Conservation (phyloP, 2,329 filamentous ascomycete genomes). For the Phialophora expanda region DNA sequence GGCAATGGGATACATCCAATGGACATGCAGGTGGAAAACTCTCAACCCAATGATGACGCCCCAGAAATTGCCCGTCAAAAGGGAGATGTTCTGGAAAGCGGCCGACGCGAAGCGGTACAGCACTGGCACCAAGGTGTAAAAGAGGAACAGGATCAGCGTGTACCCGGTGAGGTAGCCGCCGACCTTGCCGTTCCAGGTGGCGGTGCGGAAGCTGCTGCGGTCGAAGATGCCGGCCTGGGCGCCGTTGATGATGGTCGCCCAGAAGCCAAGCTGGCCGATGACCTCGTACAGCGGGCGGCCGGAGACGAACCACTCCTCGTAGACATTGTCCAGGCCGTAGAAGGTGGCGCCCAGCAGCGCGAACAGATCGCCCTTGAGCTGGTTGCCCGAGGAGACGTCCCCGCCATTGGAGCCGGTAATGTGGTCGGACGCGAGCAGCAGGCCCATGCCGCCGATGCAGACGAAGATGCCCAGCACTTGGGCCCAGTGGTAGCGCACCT, state of each 20-base stretch:
- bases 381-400: constrained; percentile 60
- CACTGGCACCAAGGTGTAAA: constrained; percentile 86
- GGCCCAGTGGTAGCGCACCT: constrained; percentile 84
- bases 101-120: constrained; percentile 88
- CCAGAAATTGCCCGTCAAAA: constrained; percentile 97
- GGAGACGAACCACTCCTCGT: constrained; percentile 92
- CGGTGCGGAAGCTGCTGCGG: constrained; percentile 69
- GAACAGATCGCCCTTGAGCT: constrained; percentile 91
- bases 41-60: constrained; percentile 88
- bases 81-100: constrained; percentile 94
- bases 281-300: constrained; percentile 90
- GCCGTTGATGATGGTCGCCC: constrained; percentile 88
- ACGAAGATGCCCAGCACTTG: constrained; percentile 87
- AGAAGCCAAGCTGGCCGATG: constrained; percentile 85
- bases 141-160: constrained; percentile 79
- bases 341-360: constrained; percentile 85
- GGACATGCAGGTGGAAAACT: constrained; percentile 79
- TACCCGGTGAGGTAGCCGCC: constrained; percentile 88
- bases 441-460: constrained; percentile 87
- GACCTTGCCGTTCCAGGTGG: constrained; percentile 70
- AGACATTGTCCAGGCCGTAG: constrained; percentile 89
- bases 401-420: constrained; percentile 75
- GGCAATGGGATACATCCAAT: constrained; percentile 93
- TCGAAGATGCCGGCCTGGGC: constrained; percentile 92
- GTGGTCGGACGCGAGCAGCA: constrained; percentile 86